Evolutionary conservation across 257 asterid genomes (phyloP).

Genomic region (Nicotiana tomentosiformis): DNA sequence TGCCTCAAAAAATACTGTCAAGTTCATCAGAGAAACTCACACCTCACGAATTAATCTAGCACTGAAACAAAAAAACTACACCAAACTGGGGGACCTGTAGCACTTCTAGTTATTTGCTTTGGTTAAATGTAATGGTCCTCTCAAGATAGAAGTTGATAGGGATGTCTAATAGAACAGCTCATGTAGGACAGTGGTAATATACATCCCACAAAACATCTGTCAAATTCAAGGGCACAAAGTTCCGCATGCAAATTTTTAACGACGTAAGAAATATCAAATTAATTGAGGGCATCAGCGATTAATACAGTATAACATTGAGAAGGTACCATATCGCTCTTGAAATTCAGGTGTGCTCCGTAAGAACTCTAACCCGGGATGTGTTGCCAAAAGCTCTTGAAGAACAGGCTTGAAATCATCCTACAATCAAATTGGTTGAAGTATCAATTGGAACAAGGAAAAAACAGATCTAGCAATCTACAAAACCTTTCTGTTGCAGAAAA

Average conservation of each 20-base stretch:
- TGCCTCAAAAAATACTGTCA: neutral
- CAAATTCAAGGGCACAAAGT: neutral
- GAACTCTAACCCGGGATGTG: slow-evolving; percentile 99
- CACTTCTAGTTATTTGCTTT: neutral
- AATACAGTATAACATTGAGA: slow-evolving; percentile 5
- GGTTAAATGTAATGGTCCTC: neutral
- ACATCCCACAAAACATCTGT: neutral
- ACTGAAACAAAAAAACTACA: slow-evolving; percentile 4
- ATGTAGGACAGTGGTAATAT: neutral
- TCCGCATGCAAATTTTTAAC: neutral
- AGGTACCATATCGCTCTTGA: slow-evolving; percentile 98
- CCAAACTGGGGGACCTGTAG: neutral
- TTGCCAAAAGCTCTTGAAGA: slow-evolving; percentile 86
- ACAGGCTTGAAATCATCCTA: slow-evolving; percentile 93
- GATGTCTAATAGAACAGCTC: neutral
- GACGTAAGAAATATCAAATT: neutral
- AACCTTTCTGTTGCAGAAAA: neutral
- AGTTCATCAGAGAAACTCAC: neutral
- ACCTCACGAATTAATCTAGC: neutral
- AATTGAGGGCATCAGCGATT: neutral
- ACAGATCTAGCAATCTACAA: neutral
- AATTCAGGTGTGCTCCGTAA: slow-evolving; percentile 97
- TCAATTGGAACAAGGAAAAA: neutral
- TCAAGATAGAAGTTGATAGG: neutral
- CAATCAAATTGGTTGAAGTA: slow-evolving; percentile 1